Evolutionary conservation across 148 eudicot species (phyloP).

Genomic region (Rhododendron griersonianum): DNA sequence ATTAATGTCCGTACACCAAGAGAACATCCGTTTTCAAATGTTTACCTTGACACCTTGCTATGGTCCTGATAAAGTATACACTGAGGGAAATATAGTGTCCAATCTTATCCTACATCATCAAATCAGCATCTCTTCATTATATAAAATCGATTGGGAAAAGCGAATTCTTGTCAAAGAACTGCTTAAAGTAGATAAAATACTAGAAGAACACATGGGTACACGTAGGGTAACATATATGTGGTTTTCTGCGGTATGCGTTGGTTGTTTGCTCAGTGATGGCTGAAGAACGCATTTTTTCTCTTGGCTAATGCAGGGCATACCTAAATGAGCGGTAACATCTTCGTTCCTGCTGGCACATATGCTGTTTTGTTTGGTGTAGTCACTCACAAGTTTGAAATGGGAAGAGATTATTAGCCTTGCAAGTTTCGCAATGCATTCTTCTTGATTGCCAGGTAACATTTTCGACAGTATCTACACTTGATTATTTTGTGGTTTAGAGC

Average conservation of each 20-base stretch:
- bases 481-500: not conserved
- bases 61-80: no score
- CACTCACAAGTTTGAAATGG: no score
- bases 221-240: not conserved
- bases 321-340: not conserved
- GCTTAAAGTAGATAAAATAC: not conserved
- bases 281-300: not conserved
- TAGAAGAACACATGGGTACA: not conserved
- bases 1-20: no score
- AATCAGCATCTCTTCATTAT: no score
- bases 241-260: not conserved
- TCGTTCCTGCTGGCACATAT: not conserved
- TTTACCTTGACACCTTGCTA: no score
- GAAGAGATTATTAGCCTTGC: not conserved
- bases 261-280: not conserved
- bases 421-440: not conserved
- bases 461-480: not conserved
- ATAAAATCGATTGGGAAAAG: no score
- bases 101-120: no score
- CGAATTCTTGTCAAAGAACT: not conserved
- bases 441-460: not conserved
- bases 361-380: not conserved
- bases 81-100: no score
- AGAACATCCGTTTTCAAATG: no score
- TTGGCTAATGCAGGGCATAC: not conserved